Conservation (phyloP, 116 monocot species). For the Iris pallida region DNA sequence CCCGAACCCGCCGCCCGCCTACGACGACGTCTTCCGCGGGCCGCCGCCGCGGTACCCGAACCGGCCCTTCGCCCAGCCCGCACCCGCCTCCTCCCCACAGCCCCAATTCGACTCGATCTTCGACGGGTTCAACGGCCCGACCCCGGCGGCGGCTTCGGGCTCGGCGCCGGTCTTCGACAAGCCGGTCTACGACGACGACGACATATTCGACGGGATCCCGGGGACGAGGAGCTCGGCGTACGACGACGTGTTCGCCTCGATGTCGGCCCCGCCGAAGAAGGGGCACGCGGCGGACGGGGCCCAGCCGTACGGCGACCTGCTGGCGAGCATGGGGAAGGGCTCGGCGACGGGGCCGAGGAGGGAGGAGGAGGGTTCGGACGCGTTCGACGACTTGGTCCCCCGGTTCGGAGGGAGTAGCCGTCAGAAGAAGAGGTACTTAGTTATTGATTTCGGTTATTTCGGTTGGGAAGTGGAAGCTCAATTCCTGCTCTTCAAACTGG, state of each 20-base stretch:
- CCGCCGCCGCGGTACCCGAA: background rate
- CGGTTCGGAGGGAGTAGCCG: slow-evolving; percentile 62
- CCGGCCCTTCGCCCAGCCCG: background rate
- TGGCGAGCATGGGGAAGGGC: slow-evolving; percentile 30
- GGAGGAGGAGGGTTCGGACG: slow-evolving; percentile 11
- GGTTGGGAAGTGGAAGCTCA: too few species aligned
- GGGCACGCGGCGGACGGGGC: background rate
- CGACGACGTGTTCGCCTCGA: slow-evolving; percentile 61
- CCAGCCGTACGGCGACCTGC: slow-evolving; percentile 34
- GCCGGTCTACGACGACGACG: slow-evolving; percentile 97
- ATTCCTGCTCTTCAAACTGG: background rate
- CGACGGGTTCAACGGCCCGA: slow-evolving; percentile 17
- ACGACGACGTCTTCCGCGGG: slow-evolving; percentile 33
- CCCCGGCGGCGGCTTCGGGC: slow-evolving; percentile 5
- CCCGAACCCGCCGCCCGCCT: slow-evolving; percentile 13
- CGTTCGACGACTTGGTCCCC: slow-evolving; percentile 70
- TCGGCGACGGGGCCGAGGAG: slow-evolving; percentile 14
- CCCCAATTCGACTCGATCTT: slow-evolving; percentile 35
- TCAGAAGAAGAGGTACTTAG: slow-evolving; percentile 35
- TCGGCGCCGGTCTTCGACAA: slow-evolving; percentile 61
- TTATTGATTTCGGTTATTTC: too few species aligned
- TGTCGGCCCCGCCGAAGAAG: slow-evolving; percentile 15
- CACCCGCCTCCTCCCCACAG: slow-evolving; percentile 8
- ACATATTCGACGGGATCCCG: slow-evolving; percentile 79
- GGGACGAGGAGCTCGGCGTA: slow-evolving; percentile 56